Base-by-base conservation (phyloP, 2,329 filamentous ascomycete species). In the Mycogone perniciosa region DNA sequence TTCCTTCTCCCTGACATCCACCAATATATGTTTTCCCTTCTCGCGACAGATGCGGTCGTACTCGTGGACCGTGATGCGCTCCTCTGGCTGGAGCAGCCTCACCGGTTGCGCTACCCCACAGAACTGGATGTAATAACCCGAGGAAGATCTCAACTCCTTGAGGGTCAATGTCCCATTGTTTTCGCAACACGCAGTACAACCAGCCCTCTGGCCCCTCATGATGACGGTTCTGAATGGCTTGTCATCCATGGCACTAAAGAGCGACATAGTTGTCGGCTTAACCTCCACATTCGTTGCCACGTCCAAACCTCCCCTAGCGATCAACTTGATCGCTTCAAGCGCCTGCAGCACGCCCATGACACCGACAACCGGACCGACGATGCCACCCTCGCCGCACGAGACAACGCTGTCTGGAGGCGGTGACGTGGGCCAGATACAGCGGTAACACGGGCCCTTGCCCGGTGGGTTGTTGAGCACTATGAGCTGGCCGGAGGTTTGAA, bases 261-360 rank as follows among this genome's bases (percentile, higher is more conserved):
- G 63, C 5, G 81, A 64, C 49, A 77, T 67, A 7, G 63, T 64
- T 0, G 57, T 66, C 5, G 63, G 57, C 4, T 54, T 51, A 4
- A 62, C 59, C 4, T 59, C 58, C 1, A 56, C 57, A 3, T 56
- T 56, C 6, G 49, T 42, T 11, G 51, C 55, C 6, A 48, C 47
- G n/a, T 64, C 61, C 7, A 61, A 52, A 5, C 60, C 60, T 3
- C 62, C 65, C 31, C 71, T 61, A 0, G 81, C 76, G 11, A 96
- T 76, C n/a, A 96, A 67, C 64, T 95, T 93, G 61, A 97, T 84
- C 0, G 89, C 84, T 69, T 97, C 90, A 1, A 95, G 73, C 0
- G 93, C 92, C 71, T 97, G 93, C 50, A 97, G 71, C 0, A 96
- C 84, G 6, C 93, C 93, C 89, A 99, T 96, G 0, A 84, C 78